These are phyloP conservation scores for Erysimum cheiranthoides DNA, from an alignment of 345 rosid species.

Conservation along the genomic window DNA sequence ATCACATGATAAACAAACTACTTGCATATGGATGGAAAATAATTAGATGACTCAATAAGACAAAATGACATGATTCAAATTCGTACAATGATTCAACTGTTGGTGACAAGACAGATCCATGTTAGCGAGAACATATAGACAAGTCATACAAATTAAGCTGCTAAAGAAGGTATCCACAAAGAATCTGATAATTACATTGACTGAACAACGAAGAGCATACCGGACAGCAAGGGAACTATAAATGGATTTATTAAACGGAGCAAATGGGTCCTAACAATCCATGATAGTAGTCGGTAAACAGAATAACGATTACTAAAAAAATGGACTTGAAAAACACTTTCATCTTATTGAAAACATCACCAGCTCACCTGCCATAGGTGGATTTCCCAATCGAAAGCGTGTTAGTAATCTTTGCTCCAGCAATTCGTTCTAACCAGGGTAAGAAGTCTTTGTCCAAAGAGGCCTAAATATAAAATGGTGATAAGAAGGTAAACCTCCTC, in stretches of 20 bases:
- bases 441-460: slow-evolving; percentile 61
- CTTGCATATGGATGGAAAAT: neutral
- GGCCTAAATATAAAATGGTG: slow-evolving; percentile 40
- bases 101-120: neutral
- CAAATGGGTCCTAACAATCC: neutral
- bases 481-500: neutral
- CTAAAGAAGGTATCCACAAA: neutral
- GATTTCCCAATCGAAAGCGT: slow-evolving; percentile 76
- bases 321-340: neutral
- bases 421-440: slow-evolving; percentile 78
- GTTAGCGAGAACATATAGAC: neutral
- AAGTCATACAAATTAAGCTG: neutral
- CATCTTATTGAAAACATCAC: slow-evolving; percentile 23
- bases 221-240: neutral
- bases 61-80: neutral
- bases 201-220: neutral
- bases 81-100: neutral
- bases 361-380: slow-evolving; percentile 61
- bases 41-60: slow-evolving; percentile 10
- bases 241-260: neutral
- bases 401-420: slow-evolving; percentile 64
- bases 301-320: neutral
- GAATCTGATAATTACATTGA: slow-evolving; percentile 1
- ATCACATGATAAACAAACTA: neutral
- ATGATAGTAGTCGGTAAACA: neutral